Evolutionary conservation across 2,329 filamentous ascomycete species (phyloP), one percentile per base, ranked within the genome.

Genomic region (Rhytidhysteron rufulum): DNA sequence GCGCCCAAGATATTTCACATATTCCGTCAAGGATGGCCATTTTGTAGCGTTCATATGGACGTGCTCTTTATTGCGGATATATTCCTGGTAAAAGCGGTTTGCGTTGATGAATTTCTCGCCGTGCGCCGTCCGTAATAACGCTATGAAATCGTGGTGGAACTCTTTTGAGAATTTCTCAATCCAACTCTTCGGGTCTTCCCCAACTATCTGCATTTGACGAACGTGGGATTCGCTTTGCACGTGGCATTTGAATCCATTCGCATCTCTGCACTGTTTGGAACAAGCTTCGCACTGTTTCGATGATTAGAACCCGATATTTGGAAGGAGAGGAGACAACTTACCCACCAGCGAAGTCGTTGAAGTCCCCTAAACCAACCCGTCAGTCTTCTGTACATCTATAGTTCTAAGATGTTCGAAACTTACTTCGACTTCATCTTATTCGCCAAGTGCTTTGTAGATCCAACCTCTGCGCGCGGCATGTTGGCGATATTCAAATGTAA

Each of bases 41-140:
- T 85, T 84, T 0, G 93, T 97, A 6, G 88, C 76, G 65, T 96
- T 96, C 86, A 97, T 89, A 62, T 97, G 93, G 7, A 93, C 73
- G 61, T 97, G 91, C 56, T 65, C 63, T 42, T 66, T 66, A 18
- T 67, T 85, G 13, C 81, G 77, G 52, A 97, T 96, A 56, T 95
- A 93, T 58, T 90, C 84, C n/a, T 37, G 35, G 22, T 37, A 37
- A 17, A 37, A 37, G 46, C 87, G 83, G 58, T 98, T 98, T 37
- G 90, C 80, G 24, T 90, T 79, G 1, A 97, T 82, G 54, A 82
- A 79, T 66, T 98, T 98, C 67, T 95, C 89, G 47, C 89, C 88
- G 57, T 98, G 93, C 0, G 83, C 80, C 0, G 90, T 95, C 42
- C 81, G 78, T 5, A 98, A 73, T 2, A 93, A 73, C 42, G 80